These are phyloP conservation scores for Plasmopara halstedii DNA, from an alignment of 352 stramenopile species.

Conservation along the genomic window DNA sequence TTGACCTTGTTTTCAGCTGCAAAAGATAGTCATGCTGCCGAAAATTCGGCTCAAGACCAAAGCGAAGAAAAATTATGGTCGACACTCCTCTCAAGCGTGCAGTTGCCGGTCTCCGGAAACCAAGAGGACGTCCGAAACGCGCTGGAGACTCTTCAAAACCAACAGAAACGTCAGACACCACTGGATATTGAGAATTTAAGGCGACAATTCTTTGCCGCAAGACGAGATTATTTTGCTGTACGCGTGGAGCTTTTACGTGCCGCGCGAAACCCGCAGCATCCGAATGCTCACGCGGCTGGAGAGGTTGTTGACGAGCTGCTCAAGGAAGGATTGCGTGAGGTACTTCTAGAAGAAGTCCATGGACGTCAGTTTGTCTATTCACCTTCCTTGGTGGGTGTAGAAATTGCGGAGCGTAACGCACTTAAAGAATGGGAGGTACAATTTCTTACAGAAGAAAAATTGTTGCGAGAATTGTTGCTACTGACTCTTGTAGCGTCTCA, in stretches of 20 bases:
- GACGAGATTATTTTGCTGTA: conserved; percentile 42
- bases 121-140: conserved; percentile 19
- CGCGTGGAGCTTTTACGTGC: conserved; percentile 48
- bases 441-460: conserved; percentile 45
- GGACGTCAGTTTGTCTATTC: conserved; percentile 29
- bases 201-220: conserved; percentile 28
- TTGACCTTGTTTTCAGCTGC: conserved; percentile 4
- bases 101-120: conserved; percentile 23
- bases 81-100: conserved; percentile 21
- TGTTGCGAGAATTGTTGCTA: conserved; percentile 52
- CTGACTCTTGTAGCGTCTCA: conserved; percentile 34
- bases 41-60: background rate
- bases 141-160: conserved; percentile 13
- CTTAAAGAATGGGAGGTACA: conserved; percentile 48
- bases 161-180: conserved; percentile 15
- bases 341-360: conserved; percentile 47
- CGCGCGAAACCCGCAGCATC: conserved; percentile 28
- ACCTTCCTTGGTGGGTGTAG: conserved; percentile 30
- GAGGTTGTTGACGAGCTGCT: conserved; percentile 41
- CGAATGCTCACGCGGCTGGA: conserved; percentile 21
- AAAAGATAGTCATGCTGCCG: background rate
- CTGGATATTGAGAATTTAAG: conserved; percentile 21
- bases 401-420: conserved; percentile 19
- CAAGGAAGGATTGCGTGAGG: conserved; percentile 47
- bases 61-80: conserved; percentile 17